Base-by-base conservation (phyloP, 2,329 filamentous ascomycete species). In the Chrysoporthe puriensis region DNA sequence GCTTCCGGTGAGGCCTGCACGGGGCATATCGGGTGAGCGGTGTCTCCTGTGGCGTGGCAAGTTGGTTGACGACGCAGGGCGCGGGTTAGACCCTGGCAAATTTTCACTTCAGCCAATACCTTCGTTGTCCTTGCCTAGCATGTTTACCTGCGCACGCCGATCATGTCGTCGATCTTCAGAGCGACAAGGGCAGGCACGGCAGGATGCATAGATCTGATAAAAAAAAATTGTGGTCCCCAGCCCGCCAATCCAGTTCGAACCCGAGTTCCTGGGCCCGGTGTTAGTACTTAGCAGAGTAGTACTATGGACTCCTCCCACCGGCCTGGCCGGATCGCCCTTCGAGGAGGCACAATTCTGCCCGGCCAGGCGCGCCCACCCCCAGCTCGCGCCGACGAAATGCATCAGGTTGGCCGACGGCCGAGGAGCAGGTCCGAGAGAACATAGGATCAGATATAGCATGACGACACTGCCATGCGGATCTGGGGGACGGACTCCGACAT, bases 171-270 rank as follows among this genome's bases (percentile, higher is more conserved):
- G 26, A 26, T 26, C 26, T 26, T 26, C 26, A 26, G 26, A 26
- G 26, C 26, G 26, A 26, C 26, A 26, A 26, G 26, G 26, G 26
- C 26, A 26, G 26, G 26, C 26, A 26, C 26, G 26, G 26, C 26
- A 26, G 26, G 26, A 26, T 26, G 26, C 36, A n/a, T 60, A 40
- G 16, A 60, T 60, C 57, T 60, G 57, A 60, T 60, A 54, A 54
- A 32, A 52, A 14, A 42, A 42, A 60, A 60, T 60, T 60, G 57
- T 44, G 57, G 57, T 42, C 11, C 57, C 40, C 11, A 16, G 13
- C 36, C n/a, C 3, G n/a, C 36, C n/a, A 1, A 60, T 32, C 13
- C 18, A 36, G 36, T 34, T 26, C 13, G 21, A 18, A 40, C 21
- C 40, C 57, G 13, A 44, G 11, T 14, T 60, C 40, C 21, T 60